Conservation (phyloP, 2,329 filamentous ascomycete species). For the Ophiocordyceps camponoti-rufipedis region DNA sequence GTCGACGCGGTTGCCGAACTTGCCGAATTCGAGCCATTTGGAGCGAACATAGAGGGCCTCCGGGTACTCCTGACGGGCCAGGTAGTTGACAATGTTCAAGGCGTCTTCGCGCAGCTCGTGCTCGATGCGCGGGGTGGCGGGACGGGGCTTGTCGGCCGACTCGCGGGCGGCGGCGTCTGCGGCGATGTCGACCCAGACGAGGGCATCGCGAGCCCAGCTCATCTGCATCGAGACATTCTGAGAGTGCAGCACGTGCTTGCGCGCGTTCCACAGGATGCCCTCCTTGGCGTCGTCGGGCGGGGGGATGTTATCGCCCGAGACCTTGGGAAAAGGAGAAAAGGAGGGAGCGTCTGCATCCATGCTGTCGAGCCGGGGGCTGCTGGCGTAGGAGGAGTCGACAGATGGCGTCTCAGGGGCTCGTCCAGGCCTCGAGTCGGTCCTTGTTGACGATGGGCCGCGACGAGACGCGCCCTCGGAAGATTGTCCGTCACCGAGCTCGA, state of each 20-base stretch:
- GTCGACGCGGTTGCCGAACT: conserved; percentile 77
- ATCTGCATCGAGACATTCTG: conserved; percentile 94
- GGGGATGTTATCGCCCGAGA: conserved; percentile 75
- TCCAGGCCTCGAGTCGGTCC: conserved; percentile 8
- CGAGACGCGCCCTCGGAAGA: conserved; percentile 10
- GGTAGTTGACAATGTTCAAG: conserved; percentile 76
- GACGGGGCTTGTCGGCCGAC: conserved; percentile 30
- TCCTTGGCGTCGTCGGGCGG: conserved; percentile 91
- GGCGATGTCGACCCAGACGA: conserved; percentile 74
- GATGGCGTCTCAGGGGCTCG: conserved; percentile 1
- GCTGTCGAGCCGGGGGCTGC: conserved; percentile 17
- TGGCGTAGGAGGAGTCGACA: conserved; percentile 14
- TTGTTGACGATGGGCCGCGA: conserved; percentile 22
- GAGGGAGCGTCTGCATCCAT: conserved; percentile 45
- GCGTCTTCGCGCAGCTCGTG: conserved; percentile 79
- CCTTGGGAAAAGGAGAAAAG: conserved; percentile 82
- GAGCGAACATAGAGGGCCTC: conserved; percentile 86
- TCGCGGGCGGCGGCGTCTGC: conserved; percentile 60
- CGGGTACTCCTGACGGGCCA: conserved; percentile 81
- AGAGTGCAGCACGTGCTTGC: conserved; percentile 70
- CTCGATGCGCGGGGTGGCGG: conserved; percentile 70
- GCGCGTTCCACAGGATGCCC: conserved; percentile 68
- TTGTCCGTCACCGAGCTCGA: conserved; percentile 49
- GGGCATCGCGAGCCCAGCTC: conserved; percentile 85
- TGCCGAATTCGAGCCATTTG: conserved; percentile 97